Conservation (phyloP, 1,284 basidiomycete species). For the Somion occarium region DNA sequence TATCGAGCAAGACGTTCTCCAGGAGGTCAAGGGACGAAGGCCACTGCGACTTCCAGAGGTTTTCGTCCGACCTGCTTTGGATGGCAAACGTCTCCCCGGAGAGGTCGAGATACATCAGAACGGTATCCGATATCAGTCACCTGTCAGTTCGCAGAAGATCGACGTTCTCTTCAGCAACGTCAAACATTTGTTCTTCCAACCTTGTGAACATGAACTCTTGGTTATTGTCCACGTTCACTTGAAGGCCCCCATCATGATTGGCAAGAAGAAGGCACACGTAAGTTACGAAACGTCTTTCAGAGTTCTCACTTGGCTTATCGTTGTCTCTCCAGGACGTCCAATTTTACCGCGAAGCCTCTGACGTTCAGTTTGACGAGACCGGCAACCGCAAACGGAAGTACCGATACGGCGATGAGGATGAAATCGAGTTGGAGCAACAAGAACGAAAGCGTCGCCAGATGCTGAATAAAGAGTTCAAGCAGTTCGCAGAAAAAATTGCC, state of each 20-base stretch:
- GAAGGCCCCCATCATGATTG: constrained; percentile 96
- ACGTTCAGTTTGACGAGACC: constrained; percentile 98
- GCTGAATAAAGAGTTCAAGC: constrained; percentile 94
- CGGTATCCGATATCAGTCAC: constrained; percentile 90
- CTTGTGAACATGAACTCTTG: constrained; percentile 94
- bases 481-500: constrained; percentile 90
- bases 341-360: constrained; percentile 97
- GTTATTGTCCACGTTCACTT: constrained; percentile 95
- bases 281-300: constrained; percentile 24
- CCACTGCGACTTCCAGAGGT: constrained; percentile 87
- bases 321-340: constrained; percentile 77
- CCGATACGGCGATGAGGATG: constrained; percentile 97
- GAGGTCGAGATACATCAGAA: constrained; percentile 98
- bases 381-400: constrained; percentile 98
- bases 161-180: constrained; percentile 96
- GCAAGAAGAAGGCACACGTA: constrained; percentile 96
- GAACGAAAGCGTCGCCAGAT: constrained; percentile 86
- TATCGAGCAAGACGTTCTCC: constrained; percentile 88
- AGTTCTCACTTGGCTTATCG: not conserved
- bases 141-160: constrained; percentile 85
- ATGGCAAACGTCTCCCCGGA: constrained; percentile 90
- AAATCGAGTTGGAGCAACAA: constrained; percentile 98
- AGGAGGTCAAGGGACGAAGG: constrained; percentile 83
- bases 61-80: constrained; percentile 89
- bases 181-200: constrained; percentile 99